Percentiles rank a stretch among this genome's conserved stretches.
Conservation (phyloP, 2,329 filamentous ascomycete genomes). For the Ophiostoma ips region DNA sequence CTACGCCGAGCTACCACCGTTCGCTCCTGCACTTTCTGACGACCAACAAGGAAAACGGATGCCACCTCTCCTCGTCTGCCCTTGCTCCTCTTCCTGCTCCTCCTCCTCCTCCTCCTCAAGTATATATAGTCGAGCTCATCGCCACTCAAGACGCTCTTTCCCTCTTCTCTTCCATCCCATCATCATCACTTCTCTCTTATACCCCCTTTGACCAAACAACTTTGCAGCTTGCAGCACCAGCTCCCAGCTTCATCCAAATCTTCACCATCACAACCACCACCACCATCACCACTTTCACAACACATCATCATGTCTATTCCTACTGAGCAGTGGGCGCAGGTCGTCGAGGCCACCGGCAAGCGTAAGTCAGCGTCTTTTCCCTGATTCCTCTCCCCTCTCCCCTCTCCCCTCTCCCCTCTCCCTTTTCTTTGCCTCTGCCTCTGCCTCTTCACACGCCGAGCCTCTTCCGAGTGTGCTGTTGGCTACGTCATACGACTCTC, state of each 20-base stretch:
- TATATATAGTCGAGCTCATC: constrained; percentile 8
- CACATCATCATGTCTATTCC: constrained; percentile 43
- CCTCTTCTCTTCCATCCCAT: neutral
- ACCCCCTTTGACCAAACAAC: neutral
- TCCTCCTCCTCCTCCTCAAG: neutral
- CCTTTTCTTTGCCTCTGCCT: neutral
- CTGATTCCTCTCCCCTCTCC: too few relatives aligned
- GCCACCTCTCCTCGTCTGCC: neutral
- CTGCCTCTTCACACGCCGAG: neutral
- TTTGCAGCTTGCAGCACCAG: neutral
- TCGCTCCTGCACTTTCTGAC: neutral
- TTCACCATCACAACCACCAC: neutral
- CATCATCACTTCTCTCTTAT: too few relatives aligned
- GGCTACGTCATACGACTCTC: neutral
- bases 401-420: neutral
- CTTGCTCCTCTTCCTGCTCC: neutral
- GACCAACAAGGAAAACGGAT: constrained; percentile 2
- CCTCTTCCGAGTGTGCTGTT: too few relatives aligned
- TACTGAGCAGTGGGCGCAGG: constrained; percentile 78
- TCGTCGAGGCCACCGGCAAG: constrained; percentile 68
- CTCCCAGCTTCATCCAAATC: constrained; percentile 3
- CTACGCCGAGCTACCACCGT: neutral
- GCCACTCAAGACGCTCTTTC: neutral
- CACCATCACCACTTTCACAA: neutral
- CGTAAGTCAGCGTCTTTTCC: too few relatives aligned